A percentile compares a stretch with the other conserved stretches of the same genome.
These are phyloP conservation scores for Pichia nanzhaoensis DNA, from an alignment of 805 yeast species.

Conservation along the genomic window DNA sequence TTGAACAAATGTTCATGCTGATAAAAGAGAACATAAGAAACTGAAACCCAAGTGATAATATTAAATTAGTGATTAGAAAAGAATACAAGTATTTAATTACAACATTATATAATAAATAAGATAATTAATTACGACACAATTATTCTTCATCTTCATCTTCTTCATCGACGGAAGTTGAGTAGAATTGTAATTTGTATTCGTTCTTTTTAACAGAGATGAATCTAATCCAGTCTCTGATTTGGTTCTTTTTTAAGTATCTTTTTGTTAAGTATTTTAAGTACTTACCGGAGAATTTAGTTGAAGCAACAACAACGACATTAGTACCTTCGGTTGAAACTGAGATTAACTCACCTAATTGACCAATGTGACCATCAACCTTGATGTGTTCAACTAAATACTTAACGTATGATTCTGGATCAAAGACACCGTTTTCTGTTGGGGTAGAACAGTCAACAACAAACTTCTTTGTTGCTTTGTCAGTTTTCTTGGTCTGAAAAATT, in stretches of 20 bases:
- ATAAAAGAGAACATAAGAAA: no score
- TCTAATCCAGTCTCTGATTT: slow-evolving; percentile 99
- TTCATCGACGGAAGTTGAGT: slow-evolving; percentile 92
- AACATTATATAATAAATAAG: slow-evolving; percentile 1
- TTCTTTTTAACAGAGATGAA: slow-evolving; percentile 93
- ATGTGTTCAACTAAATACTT: slow-evolving; percentile 98
- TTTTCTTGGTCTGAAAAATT: slow-evolving; percentile 62
- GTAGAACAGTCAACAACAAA: slow-evolving; percentile 94
- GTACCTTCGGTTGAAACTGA: slow-evolving; percentile 80
- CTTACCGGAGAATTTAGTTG: slow-evolving; percentile 98
- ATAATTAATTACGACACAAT: slow-evolving; percentile 23
- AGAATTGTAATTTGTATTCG: slow-evolving; percentile 97
- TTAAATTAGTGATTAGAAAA: slow-evolving; percentile 3
- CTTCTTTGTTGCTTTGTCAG: slow-evolving; percentile 71
- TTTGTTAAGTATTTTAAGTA: slow-evolving; percentile 99
- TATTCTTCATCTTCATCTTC: slow-evolving; percentile 78
- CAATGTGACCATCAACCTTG: slow-evolving; percentile 95
- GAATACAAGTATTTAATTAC: slow-evolving; percentile 8
- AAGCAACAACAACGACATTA: slow-evolving; percentile 81
- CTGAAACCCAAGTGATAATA: not conserved
- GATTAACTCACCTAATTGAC: slow-evolving; percentile 95
- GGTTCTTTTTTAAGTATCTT: slow-evolving; percentile 99
- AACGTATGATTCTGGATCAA: slow-evolving; percentile 95
- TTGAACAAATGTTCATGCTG: no score
- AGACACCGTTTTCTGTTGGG: slow-evolving; percentile 95